Percentiles rank a stretch among this genome's conserved stretches.
These are phyloP conservation scores for Maudiozyma serrabonitensis DNA, from an alignment of 805 yeast genomes.

Conservation along the genomic window DNA sequence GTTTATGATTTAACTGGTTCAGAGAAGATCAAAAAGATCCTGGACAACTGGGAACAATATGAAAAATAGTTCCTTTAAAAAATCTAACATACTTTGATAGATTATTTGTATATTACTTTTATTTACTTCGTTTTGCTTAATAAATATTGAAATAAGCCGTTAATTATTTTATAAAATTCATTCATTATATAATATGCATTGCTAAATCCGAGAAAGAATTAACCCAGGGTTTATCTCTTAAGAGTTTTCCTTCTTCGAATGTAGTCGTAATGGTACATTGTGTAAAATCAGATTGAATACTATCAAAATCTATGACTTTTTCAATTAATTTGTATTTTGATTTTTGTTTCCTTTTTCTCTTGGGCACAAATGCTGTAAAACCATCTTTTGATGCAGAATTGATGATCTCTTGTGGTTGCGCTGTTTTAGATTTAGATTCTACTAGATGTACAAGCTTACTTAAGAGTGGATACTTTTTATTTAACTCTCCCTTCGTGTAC, in stretches of 20 bases:
- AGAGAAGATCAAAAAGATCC: conserved; percentile 77
- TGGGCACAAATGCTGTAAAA: conserved; percentile 19
- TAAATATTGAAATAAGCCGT: background rate
- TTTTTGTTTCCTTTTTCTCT: conserved; percentile 10
- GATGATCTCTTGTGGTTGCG: background rate
- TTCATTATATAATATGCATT: conserved; percentile 28
- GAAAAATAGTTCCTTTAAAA: conserved; percentile 23
- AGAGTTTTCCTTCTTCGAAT: conserved; percentile 16
- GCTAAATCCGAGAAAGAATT: conserved; percentile 47
- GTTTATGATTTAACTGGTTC: conserved; percentile 88
- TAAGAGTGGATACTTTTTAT: conserved; percentile 35
- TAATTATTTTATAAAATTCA: background rate
- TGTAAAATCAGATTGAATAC: conserved; percentile 13
- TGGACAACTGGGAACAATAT: conserved; percentile 93
- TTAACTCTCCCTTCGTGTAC: conserved; percentile 34
- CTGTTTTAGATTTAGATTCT: conserved; percentile 7
- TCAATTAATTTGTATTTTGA: conserved; percentile 8
- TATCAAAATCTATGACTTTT: conserved; percentile 15
- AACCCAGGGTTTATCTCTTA: conserved; percentile 32
- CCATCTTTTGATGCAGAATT: conserved; percentile 7
- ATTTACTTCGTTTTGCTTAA: background rate
- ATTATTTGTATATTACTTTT: background rate
- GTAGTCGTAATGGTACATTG: conserved; percentile 15
- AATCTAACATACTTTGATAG: too few relatives aligned
- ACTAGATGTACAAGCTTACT: conserved; percentile 30